phyloP scores from a whole-genome alignment of 2,329 filamentous ascomycete genomes.

The Chaetoscypha palmicola region DNA sequence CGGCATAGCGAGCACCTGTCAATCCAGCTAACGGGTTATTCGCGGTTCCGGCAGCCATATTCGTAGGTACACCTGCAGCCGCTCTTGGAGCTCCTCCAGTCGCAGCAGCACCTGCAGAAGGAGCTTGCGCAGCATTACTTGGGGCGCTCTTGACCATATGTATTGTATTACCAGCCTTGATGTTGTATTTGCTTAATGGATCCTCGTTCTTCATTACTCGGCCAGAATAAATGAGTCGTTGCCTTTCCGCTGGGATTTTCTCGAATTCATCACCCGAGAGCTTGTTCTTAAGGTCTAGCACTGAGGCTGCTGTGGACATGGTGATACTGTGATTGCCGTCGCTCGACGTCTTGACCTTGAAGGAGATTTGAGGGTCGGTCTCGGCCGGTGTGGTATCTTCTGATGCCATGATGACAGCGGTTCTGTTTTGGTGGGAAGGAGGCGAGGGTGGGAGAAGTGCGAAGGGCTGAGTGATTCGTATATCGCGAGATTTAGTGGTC shows the following conservation, averaged over 20 bases:
- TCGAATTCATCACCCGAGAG: constrained; percentile 75
- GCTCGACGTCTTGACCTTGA: constrained; percentile 96
- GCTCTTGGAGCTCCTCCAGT: constrained; percentile 39
- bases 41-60: constrained; percentile 74
- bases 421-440: too few relatives aligned
- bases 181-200: constrained; percentile 78
- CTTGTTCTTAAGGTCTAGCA: constrained; percentile 84
- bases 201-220: constrained; percentile 95
- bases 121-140: constrained; percentile 51
- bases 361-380: constrained; percentile 74
- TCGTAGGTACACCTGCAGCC: constrained; percentile 59
- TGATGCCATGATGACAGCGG: constrained; percentile 36
- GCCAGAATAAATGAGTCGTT: constrained; percentile 95
- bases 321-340: constrained; percentile 81
- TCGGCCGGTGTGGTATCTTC: constrained; percentile 51
- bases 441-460: background rate
- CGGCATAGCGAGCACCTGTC: constrained; percentile 89
- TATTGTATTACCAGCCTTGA: constrained; percentile 91
- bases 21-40: constrained; percentile 87
- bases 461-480: background rate
- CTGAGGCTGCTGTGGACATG: constrained; percentile 66
- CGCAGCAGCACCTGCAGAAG: constrained; percentile 38
- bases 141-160: constrained; percentile 95
- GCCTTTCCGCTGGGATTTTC: constrained; percentile 78
- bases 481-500: background rate